phyloP scores from a whole-genome alignment of 2,329 filamentous ascomycete genomes.

The Cladosporium sp. region DNA sequence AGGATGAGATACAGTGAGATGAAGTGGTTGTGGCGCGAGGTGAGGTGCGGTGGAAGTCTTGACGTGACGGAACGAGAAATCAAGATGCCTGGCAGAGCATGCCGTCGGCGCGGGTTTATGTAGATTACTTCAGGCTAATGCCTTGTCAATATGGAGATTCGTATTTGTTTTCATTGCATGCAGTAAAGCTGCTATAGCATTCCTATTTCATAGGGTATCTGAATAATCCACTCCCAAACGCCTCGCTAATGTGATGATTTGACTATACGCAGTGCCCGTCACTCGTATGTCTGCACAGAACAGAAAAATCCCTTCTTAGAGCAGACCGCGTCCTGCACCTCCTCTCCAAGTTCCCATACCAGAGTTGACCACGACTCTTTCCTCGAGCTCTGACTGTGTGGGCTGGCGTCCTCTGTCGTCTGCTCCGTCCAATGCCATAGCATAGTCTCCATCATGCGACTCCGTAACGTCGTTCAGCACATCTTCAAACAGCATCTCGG shows the following conservation, averaged over 20 bases:
- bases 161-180: not conserved
- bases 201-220: constrained; percentile 16
- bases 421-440: constrained; percentile 27
- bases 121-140: not conserved
- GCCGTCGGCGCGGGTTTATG: not conserved
- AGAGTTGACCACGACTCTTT: constrained; percentile 57
- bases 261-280: constrained; percentile 1
- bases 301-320: not conserved
- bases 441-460: constrained; percentile 35
- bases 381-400: constrained; percentile 35
- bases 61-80: constrained; percentile 21
- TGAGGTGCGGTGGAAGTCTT: constrained; percentile 18
- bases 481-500: constrained; percentile 56
- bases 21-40: not conserved
- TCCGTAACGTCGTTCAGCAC: constrained; percentile 45
- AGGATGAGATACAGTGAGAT: constrained; percentile 38
- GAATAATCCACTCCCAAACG: constrained; percentile 30
- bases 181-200: not conserved
- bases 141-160: not conserved
- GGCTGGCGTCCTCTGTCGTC: constrained; percentile 31
- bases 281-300: not conserved
- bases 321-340: constrained; percentile 28
- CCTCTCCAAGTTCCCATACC: constrained; percentile 60
- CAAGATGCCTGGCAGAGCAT: not conserved
- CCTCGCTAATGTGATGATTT: constrained; percentile 38